phyloP scores from a whole-genome alignment of 306 rosid genomes.

The Hippophae gyantsensis region DNA sequence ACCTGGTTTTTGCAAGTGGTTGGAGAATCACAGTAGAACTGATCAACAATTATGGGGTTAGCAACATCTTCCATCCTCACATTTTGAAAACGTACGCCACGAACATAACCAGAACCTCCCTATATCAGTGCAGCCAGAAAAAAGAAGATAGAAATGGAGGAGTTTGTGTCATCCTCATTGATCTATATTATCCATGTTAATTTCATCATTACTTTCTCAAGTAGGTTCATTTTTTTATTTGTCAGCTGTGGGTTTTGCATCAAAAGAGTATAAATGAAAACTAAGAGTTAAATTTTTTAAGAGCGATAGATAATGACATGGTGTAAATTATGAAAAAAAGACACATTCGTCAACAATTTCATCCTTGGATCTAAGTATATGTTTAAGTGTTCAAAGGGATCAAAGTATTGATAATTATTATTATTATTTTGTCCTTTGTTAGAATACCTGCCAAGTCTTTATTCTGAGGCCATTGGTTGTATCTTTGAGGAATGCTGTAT shows the following conservation, averaged over 20 bases:
- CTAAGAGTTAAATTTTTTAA: no score
- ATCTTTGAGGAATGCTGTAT: constrained; percentile 62
- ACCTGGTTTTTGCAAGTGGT: constrained; percentile 67
- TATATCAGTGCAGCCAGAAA: constrained; percentile 18
- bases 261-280: no score
- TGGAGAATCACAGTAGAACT: constrained; percentile 96
- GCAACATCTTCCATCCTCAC: constrained; percentile 71
- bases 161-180: not conserved
- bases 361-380: no score
- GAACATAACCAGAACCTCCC: constrained; percentile 98
- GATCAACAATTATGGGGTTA: constrained; percentile 88
- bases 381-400: no score
- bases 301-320: no score
- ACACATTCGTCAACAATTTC: no score
- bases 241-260: no score
- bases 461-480: constrained; percentile 90
- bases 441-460: constrained; percentile 90
- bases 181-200: no score
- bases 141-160: not conserved
- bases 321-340: no score
- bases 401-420: no score
- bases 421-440: not conserved
- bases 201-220: no score
- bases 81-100: constrained; percentile 70
- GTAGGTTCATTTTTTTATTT: no score